These are phyloP conservation scores for Zoysia matrella DNA, from an alignment of 202 grass and related monocot genomes.

Conservation along the genomic window DNA sequence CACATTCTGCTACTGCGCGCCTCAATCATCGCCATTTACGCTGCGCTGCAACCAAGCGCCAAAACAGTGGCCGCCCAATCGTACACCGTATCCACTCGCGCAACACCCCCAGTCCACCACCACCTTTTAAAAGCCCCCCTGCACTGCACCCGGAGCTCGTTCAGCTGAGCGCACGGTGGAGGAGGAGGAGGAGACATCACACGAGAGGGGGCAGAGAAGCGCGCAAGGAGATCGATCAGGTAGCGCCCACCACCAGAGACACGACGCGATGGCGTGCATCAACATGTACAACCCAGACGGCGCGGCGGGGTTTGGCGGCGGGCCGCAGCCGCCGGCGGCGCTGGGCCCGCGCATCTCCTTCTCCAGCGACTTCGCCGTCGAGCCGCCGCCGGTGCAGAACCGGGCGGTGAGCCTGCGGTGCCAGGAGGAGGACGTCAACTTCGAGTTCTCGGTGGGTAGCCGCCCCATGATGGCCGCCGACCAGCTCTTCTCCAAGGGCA, in stretches of 20 bases:
- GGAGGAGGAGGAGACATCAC: background rate
- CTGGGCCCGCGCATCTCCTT: too few relatives aligned
- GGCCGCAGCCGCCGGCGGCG: too few relatives aligned
- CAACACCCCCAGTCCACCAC: background rate
- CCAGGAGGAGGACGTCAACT: conserved; percentile 75
- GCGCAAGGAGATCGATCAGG: background rate
- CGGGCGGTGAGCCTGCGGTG: conserved; percentile 55
- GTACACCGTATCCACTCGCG: background rate
- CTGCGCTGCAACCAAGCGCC: background rate
- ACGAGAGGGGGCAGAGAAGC: conserved; percentile 24
- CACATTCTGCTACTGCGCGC: background rate
- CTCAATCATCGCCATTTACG: conserved; percentile 46
- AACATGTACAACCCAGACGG: too few relatives aligned
- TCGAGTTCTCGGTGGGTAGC: conserved; percentile 89
- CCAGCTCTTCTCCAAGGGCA: too few relatives aligned
- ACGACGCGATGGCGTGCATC: too few relatives aligned
- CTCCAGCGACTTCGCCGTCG: too few relatives aligned
- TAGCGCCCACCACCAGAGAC: background rate
- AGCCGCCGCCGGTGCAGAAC: conserved; percentile 54
- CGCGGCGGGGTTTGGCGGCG: too few relatives aligned
- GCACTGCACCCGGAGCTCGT: conserved; percentile 7
- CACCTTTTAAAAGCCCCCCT: conserved; percentile 36
- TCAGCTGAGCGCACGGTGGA: conserved; percentile 9
- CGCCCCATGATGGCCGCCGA: conserved; percentile 53
- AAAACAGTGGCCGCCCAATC: background rate